Conservation (phyloP, 73 alveolate species). For the Paramecium sonneborni region DNA sequence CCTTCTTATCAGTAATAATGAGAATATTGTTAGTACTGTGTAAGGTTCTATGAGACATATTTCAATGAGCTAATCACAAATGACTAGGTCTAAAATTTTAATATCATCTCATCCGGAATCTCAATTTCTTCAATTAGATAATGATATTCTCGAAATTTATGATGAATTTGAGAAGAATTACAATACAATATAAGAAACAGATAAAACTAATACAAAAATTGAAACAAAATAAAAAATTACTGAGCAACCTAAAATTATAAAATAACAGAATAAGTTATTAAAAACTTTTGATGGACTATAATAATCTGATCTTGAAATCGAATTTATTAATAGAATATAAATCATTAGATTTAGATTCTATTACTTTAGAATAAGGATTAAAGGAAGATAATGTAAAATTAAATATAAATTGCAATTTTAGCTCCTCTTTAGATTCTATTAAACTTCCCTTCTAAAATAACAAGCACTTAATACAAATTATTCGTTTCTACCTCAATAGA, state of each 20-base stretch:
- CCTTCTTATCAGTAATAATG: neutral
- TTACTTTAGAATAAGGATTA: neutral
- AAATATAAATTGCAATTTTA: neutral
- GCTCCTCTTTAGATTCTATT: neutral
- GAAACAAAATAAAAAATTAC: neutral
- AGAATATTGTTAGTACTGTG: neutral
- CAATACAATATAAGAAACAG: neutral
- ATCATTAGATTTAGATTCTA: neutral
- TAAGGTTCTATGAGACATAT: neutral
- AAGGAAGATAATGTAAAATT: neutral
- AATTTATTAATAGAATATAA: neutral
- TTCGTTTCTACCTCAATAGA: neutral
- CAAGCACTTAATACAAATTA: neutral
- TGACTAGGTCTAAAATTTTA: neutral
- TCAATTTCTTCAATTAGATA: neutral
- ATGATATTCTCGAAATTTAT: neutral
- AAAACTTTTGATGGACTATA: neutral
- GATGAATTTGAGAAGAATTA: constrained; percentile 19
- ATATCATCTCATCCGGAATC: neutral
- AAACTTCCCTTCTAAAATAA: neutral
- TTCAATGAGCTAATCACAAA: neutral
- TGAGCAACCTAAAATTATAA: neutral
- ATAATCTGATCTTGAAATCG: neutral
- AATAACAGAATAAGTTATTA: neutral
- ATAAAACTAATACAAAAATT: neutral